Conservation (phyloP, 257 asterid genomes). For the Fraxinus excelsior region DNA sequence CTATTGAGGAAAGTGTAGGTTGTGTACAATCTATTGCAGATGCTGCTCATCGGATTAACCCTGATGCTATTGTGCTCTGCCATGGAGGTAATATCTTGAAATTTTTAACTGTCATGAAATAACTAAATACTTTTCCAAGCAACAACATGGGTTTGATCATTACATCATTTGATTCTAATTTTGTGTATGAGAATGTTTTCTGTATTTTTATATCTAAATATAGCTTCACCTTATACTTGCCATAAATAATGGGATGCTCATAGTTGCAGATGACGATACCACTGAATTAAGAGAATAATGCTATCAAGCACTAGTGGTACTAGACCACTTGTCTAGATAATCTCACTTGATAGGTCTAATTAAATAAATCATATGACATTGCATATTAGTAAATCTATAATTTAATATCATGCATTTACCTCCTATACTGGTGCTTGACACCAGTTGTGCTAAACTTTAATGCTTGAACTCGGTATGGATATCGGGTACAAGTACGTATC, state of each 20-base stretch:
- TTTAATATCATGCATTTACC: too few species aligned
- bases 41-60: conserved; percentile 74
- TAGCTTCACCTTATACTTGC: background rate
- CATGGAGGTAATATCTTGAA: conserved; percentile 74
- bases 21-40: conserved; percentile 94
- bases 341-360: too few species aligned
- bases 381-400: too few species aligned
- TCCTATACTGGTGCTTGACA: too few species aligned
- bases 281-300: background rate
- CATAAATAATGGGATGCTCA: background rate
- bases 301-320: too few species aligned
- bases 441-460: too few species aligned
- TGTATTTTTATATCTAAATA: background rate
- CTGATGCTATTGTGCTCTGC: conserved; percentile 76
- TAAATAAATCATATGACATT: too few species aligned
- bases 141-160: background rate
- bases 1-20: conserved; percentile 77
- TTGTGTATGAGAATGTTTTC: background rate
- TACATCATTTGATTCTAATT: background rate
- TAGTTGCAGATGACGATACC: background rate
- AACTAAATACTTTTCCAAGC: background rate
- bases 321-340: too few species aligned
- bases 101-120: background rate
- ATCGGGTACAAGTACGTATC: too few species aligned
- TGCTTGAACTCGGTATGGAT: too few species aligned